Percentiles rank a stretch among this genome's conserved stretches.
phyloP scores from a whole-genome alignment of 805 yeast species.

The Komagataella phaffii region DNA sequence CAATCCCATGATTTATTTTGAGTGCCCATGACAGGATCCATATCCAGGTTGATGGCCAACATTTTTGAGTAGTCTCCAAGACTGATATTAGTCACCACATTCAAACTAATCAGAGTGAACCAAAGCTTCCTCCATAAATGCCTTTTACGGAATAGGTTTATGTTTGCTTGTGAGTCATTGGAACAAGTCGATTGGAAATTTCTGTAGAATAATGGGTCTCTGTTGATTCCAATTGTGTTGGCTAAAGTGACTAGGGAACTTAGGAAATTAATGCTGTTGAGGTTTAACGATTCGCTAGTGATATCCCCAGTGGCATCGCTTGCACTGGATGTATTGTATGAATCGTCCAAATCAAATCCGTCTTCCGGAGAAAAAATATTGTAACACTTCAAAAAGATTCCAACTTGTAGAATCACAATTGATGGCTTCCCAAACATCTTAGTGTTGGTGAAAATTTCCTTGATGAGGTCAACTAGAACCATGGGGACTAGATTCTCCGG shows the following conservation, averaged over 20 bases:
- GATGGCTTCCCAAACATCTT: constrained; percentile 29
- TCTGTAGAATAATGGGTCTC: constrained; percentile 31
- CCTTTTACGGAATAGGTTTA: constrained; percentile 17
- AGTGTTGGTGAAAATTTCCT: constrained; percentile 27
- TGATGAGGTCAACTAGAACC: constrained; percentile 28
- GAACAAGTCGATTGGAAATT: constrained; percentile 14
- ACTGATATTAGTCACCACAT: constrained; percentile 19
- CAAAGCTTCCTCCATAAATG: constrained; percentile 27
- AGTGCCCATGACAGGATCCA: constrained; percentile 20
- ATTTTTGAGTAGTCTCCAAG: constrained; percentile 24
- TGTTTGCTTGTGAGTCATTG: constrained; percentile 12
- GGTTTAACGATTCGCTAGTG: constrained; percentile 9
- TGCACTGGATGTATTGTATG: constrained; percentile 16
- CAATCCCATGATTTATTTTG: constrained; percentile 22
- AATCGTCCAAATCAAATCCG: constrained; percentile 28
- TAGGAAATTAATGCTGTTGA: constrained; percentile 21
- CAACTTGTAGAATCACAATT: constrained; percentile 43
- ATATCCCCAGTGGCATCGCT: constrained; percentile 17
- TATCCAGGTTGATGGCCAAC: constrained; percentile 20
- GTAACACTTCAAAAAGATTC: constrained; percentile 41
- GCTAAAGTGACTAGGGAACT: constrained; percentile 28
- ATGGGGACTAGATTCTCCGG: constrained; percentile 27
- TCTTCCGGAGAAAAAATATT: constrained; percentile 46
- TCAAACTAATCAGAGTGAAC: constrained; percentile 20
- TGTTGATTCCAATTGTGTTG: constrained; percentile 28